Evolutionary conservation across 805 yeast genomes (phyloP).

Genomic region (Lipomyces starkeyi): DNA sequence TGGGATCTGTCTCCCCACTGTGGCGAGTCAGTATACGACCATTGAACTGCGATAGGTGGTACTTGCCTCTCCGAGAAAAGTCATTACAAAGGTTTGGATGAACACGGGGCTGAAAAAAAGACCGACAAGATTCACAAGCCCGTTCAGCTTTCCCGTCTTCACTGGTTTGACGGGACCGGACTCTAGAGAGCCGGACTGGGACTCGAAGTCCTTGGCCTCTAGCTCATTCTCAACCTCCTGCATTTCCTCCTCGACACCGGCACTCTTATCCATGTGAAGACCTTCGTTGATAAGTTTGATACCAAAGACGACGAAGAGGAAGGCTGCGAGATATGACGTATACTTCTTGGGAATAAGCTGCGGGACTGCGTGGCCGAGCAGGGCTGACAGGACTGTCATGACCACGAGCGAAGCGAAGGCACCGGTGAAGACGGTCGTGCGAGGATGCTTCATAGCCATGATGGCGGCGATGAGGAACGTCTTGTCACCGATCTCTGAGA

Average conservation of each 20-base stretch:
- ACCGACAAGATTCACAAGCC: constrained; percentile 61
- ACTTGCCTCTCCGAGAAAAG: constrained; percentile 79
- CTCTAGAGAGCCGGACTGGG: constrained; percentile 61
- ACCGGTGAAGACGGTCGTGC: constrained; percentile 83
- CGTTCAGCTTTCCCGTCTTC: constrained; percentile 40
- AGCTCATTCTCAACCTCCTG: constrained; percentile 97
- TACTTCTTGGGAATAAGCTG: constrained; percentile 75
- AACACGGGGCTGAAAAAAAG: constrained; percentile 83
- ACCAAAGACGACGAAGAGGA: constrained; percentile 83
- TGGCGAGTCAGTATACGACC: neutral
- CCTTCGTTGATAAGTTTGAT: constrained; percentile 75
- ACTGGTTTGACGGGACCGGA: constrained; percentile 49
- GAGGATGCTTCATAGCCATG: constrained; percentile 95
- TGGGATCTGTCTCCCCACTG: constrained; percentile 98
- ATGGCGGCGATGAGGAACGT: constrained; percentile 95
- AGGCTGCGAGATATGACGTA: constrained; percentile 82
- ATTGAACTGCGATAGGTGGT: neutral
- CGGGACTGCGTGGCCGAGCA: constrained; percentile 91
- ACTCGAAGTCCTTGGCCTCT: constrained; percentile 63
- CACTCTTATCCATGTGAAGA: constrained; percentile 69
- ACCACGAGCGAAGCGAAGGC: constrained; percentile 83
- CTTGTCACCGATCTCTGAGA: constrained; percentile 97
- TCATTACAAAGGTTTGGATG: constrained; percentile 94
- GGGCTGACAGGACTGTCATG: constrained; percentile 90
- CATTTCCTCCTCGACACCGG: constrained; percentile 92